A percentile compares a stretch with the other conserved stretches of the same genome.
phyloP scores from a whole-genome alignment of 768 basidiomycete genomes.

The Auriscalpium orientale region DNA sequence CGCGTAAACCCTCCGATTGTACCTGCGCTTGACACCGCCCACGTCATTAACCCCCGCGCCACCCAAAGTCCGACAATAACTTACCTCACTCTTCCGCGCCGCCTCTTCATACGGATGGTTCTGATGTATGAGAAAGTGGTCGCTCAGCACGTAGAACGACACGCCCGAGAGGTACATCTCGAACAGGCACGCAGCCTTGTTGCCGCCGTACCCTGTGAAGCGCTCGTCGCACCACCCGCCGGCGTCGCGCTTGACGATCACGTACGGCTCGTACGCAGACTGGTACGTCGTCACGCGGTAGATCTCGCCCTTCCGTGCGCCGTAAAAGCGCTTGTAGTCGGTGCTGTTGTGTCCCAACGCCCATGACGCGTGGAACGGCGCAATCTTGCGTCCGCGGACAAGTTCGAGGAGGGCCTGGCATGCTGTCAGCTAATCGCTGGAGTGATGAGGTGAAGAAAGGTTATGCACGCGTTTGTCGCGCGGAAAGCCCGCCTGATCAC shows the following conservation, averaged over 20 bases:
- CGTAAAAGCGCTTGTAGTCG: constrained; percentile 64
- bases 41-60: not conserved
- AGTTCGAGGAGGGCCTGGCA: constrained; percentile 48
- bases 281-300: constrained; percentile 76
- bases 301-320: constrained; percentile 52
- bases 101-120: constrained; percentile 76
- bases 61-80: not conserved
- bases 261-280: constrained; percentile 82
- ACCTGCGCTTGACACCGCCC: constrained; percentile 42
- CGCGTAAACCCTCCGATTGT: constrained; percentile 68
- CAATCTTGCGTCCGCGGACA: constrained; percentile 47
- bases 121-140: constrained; percentile 88
- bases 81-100: constrained; percentile 62
- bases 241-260: constrained; percentile 59
- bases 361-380: constrained; percentile 78
- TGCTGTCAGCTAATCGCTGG: too few relatives aligned
- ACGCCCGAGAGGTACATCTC: constrained; percentile 87
- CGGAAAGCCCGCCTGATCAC: constrained; percentile 54
- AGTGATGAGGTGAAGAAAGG: not conserved
- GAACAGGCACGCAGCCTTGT: constrained; percentile 88
- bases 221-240: constrained; percentile 62
- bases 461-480: constrained; percentile 50
- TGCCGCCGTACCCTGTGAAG: constrained; percentile 86
- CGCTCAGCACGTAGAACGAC: constrained; percentile 73
- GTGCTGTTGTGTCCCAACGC: constrained; percentile 74